A percentile compares a stretch with the other conserved stretches of the same genome.
These are phyloP conservation scores for Candida tropicalis DNA, from an alignment of 1,139 yeast genomes.

Conservation along the genomic window DNA sequence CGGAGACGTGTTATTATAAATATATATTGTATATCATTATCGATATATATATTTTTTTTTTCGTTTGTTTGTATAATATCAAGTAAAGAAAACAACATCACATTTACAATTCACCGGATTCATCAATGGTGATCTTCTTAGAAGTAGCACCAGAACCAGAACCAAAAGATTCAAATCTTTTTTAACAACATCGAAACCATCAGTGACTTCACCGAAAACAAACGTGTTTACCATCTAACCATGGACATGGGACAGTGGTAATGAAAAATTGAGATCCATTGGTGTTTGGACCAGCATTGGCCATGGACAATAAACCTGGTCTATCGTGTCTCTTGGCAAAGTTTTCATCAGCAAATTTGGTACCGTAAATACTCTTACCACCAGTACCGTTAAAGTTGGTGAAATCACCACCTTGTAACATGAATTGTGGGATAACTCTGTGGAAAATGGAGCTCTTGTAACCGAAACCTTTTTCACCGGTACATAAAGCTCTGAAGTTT, in stretches of 20 bases:
- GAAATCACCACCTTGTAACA: constrained; percentile 99
- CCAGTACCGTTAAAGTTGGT: constrained; percentile 95
- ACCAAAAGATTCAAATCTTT: constrained; percentile 86
- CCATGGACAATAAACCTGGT: constrained; percentile 98
- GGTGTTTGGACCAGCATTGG: constrained; percentile 99
- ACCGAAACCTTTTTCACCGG: constrained; percentile 98
- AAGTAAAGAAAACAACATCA: background rate
- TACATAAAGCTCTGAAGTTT: constrained; percentile 95
- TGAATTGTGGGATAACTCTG: constrained; percentile 97
- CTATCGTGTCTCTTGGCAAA: constrained; percentile 79
- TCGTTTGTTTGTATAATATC: too few species aligned
- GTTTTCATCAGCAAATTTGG: constrained; percentile 95
- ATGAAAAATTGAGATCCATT: constrained; percentile 99
- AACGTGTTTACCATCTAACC: constrained; percentile 99
- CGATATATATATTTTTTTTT: background rate
- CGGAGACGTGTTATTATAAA: too few species aligned
- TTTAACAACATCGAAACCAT: constrained; percentile 90
- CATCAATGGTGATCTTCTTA: constrained; percentile 76
- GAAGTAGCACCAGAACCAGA: constrained; percentile 82
- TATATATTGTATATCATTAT: too few species aligned
- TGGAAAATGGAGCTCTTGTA: constrained; percentile 92
- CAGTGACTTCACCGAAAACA: constrained; percentile 95
- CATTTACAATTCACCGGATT: constrained; percentile 75
- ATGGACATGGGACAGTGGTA: constrained; percentile 93
- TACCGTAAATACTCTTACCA: constrained; percentile 98